Percentiles rank a stretch among this genome's conserved stretches.
These are phyloP conservation scores for Hygrocybe coccinea DNA, from an alignment of 768 basidiomycete genomes.

Conservation along the genomic window DNA sequence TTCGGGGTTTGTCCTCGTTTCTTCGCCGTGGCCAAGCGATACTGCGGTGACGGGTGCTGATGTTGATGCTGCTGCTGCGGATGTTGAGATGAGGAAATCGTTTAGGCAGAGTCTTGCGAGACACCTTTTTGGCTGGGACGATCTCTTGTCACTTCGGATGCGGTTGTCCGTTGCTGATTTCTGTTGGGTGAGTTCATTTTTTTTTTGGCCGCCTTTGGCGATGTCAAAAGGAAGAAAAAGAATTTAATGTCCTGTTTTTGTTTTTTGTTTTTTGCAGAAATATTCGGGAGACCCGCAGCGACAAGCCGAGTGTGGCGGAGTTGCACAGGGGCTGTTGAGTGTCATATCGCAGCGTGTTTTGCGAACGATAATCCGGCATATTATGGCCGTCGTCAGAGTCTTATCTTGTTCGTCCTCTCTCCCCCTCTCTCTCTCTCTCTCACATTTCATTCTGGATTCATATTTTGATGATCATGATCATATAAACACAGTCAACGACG, in stretches of 20 bases:
- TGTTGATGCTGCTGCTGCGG: too few relatives aligned
- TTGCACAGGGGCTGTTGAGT: slow-evolving; percentile 49
- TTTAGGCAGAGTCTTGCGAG: slow-evolving; percentile 48
- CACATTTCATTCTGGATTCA: too few relatives aligned
- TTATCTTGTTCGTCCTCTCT: slow-evolving; percentile 26
- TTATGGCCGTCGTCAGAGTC: slow-evolving; percentile 40
- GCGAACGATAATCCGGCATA: slow-evolving; percentile 53
- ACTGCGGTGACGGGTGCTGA: too few relatives aligned
- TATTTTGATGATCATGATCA: too few relatives aligned
- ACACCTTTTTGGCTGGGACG: slow-evolving; percentile 61
- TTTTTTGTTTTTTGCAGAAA: slow-evolving; percentile 36
- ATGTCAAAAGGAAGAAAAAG: too few relatives aligned
- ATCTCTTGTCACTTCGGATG: slow-evolving; percentile 50
- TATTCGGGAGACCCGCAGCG: slow-evolving; percentile 39
- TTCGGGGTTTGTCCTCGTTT: slow-evolving; percentile 25
- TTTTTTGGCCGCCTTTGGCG: too few relatives aligned
- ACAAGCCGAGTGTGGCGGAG: slow-evolving; percentile 44
- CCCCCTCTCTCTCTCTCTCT: too few relatives aligned
- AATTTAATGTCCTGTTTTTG: too few relatives aligned
- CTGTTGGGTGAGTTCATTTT: slow-evolving; percentile 37
- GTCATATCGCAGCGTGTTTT: slow-evolving; percentile 51
- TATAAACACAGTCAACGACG: slow-evolving; percentile 44
- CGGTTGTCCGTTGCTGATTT: slow-evolving; percentile 50
- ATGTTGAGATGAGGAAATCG: slow-evolving; percentile 37
- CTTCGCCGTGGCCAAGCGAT: slow-evolving; percentile 10